Conservation (phyloP, 129 eudicot genomes). For the Centrapalus pauciflorus region DNA sequence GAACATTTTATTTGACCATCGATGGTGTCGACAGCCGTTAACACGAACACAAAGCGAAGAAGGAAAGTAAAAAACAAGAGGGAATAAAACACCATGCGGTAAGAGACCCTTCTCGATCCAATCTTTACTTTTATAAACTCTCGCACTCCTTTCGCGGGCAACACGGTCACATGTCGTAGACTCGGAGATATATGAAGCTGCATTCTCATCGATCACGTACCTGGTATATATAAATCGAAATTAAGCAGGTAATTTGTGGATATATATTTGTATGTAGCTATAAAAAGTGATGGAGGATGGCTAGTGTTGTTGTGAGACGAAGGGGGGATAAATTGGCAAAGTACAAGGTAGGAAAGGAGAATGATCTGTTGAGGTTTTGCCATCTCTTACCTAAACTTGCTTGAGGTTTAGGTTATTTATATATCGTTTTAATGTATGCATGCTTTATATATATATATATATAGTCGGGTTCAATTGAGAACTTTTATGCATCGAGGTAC, state of each 20-base stretch:
- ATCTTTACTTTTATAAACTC: conserved; percentile 80
- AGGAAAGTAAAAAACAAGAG: conserved; percentile 71
- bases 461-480: too few relatives aligned
- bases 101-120: conserved; percentile 70
- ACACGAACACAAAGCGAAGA: conserved; percentile 72
- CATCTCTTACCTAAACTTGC: conserved; percentile 47
- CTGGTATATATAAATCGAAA: too few relatives aligned
- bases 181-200: conserved; percentile 95
- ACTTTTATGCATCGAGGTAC: too few relatives aligned
- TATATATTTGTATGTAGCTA: conserved; percentile 3
- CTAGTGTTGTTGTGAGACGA: conserved; percentile 18
- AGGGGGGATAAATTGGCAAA: conserved; percentile 25
- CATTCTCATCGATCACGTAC: conserved; percentile 34
- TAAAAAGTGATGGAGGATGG: conserved; percentile 9
- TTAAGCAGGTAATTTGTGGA: too few relatives aligned
- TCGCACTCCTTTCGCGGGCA: conserved; percentile 72
- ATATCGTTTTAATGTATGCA: conserved; percentile 6
- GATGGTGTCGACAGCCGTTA: conserved; percentile 77
- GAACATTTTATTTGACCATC: conserved; percentile 80
- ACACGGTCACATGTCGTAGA: conserved; percentile 79
- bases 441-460: conserved; percentile 7
- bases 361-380: conserved; percentile 40
- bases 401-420: conserved; percentile 39
- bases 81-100: conserved; percentile 82
- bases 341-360: conserved; percentile 27